A percentile compares a stretch with the other conserved stretches of the same genome.
Conservation (phyloP, 768 basidiomycete genomes). For the Serendipita sp. region DNA sequence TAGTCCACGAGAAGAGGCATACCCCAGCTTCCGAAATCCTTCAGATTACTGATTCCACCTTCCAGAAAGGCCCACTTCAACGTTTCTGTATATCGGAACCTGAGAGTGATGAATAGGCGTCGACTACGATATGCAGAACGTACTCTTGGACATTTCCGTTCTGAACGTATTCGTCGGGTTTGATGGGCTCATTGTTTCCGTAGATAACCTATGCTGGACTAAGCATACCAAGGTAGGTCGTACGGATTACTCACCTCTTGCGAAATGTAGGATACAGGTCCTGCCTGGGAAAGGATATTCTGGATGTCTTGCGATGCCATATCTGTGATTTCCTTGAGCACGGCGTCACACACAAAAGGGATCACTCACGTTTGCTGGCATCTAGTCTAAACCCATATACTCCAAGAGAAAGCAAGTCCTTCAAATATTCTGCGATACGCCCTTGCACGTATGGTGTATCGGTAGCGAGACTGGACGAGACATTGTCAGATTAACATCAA, state of each 20-base stretch:
- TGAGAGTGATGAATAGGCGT: constrained; percentile 7
- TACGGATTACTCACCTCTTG: constrained; percentile 28
- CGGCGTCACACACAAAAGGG: no score
- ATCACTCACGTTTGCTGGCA: constrained; percentile 27
- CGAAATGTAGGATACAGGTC: constrained; percentile 35
- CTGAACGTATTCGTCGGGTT: constrained; percentile 38
- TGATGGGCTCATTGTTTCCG: constrained; percentile 35
- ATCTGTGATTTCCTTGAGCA: constrained; percentile 22
- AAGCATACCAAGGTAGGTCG: not conserved
- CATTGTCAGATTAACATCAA: no score
- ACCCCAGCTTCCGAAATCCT: constrained; percentile 38
- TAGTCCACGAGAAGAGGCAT: not conserved
- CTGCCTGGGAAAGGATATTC: constrained; percentile 34
- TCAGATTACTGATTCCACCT: constrained; percentile 34
- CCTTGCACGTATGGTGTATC: constrained; percentile 46
- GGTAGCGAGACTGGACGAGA: constrained; percentile 19
- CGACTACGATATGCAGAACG: not conserved
- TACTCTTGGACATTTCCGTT: constrained; percentile 55
- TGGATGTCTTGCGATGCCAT: constrained; percentile 37
- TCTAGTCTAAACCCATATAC: constrained; percentile 39
- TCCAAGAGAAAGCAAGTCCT: constrained; percentile 46
- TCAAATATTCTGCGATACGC: constrained; percentile 37
- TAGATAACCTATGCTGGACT: constrained; percentile 15
- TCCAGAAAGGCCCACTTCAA: constrained; percentile 36
- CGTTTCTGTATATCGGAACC: constrained; percentile 43